These are phyloP conservation scores for Sugiyamaella smithiae DNA, from an alignment of 805 yeast genomes.

Conservation along the genomic window DNA sequence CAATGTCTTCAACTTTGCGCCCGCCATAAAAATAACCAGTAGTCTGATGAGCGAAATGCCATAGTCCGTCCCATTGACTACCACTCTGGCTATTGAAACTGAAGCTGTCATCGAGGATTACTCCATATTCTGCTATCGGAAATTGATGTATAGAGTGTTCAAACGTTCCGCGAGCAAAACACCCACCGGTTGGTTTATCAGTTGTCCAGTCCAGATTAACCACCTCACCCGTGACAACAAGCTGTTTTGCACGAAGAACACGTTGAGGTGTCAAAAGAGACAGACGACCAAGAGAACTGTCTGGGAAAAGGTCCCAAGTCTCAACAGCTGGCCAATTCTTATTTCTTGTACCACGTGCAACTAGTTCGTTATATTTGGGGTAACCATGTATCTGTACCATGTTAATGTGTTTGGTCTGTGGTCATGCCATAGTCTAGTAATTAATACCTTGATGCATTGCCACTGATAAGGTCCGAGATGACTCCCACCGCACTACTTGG, in stretches of 20 bases:
- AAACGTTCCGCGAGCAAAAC: slow-evolving; percentile 11
- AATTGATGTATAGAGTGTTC: slow-evolving; percentile 8
- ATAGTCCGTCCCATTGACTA: slow-evolving; percentile 28
- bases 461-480: no score
- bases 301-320: slow-evolving; percentile 11
- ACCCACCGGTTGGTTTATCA: slow-evolving; percentile 15
- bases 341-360: background rate
- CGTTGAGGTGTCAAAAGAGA: slow-evolving; percentile 14
- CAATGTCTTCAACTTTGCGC: slow-evolving; percentile 15
- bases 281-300: slow-evolving; percentile 12
- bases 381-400: slow-evolving; percentile 2
- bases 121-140: slow-evolving; percentile 5
- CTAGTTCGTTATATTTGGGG: background rate
- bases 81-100: slow-evolving; percentile 25
- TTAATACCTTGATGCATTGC: no score
- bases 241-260: slow-evolving; percentile 12
- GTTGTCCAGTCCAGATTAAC: slow-evolving; percentile 15
- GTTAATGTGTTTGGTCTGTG: no score
- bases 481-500: no score
- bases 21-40: slow-evolving; percentile 18
- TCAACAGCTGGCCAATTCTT: background rate
- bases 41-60: slow-evolving; percentile 24
- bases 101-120: slow-evolving; percentile 22
- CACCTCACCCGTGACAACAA: slow-evolving; percentile 6
- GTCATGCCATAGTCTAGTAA: no score